Base-by-base conservation (phyloP, 306 rosid genomes). In the Cajanus cajan region DNA sequence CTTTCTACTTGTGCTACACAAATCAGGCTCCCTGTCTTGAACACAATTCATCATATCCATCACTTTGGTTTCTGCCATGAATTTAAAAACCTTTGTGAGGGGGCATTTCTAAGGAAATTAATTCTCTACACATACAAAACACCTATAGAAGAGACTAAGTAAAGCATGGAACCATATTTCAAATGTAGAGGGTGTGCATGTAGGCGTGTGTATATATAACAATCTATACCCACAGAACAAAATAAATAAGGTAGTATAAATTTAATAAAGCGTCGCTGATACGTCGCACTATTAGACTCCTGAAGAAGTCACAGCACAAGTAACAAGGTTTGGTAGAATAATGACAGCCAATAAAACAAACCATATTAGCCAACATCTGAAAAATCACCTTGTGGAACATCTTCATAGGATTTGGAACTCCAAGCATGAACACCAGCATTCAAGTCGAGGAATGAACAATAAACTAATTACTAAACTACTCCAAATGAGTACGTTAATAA, bases 21-120 rank as follows among this genome's bases (percentile, higher is more conserved):
- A 73, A 71, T 74, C 89, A 73, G 24, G 75, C 82, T 78, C 83
- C 70, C 52, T 44, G 79, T 85, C 89, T 67, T 85, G 89, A 79
- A 78, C 78, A 63, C 41, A 81, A 80, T 59, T 66, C 64, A 67
- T 41, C 73, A 62, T 69, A 62, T 79, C 78, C 71, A 65, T 63
- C 45, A 70, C 82, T 52, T 58, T 66, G 74, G 82, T 67, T 82
- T 84, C 87, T 75, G 87, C 82, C 31, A 39, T 73, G 58, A 78
- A 85, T 61, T 80, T 69, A 61, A 85, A 62, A 57, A 43, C 69
- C 80, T 66, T 76, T 40, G 70, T 75, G 54, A 61, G 50, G 16
- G 78, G 71, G 28, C 48, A 70, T 13, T 45, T 78, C 71, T 82
- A 34, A 57, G 48, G 47, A 66, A 73, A 58, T 40, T 59, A 65